These are phyloP conservation scores for Chimonanthus praecox DNA, from an alignment of 164 flowering plant genomes.

Conservation along the genomic window DNA sequence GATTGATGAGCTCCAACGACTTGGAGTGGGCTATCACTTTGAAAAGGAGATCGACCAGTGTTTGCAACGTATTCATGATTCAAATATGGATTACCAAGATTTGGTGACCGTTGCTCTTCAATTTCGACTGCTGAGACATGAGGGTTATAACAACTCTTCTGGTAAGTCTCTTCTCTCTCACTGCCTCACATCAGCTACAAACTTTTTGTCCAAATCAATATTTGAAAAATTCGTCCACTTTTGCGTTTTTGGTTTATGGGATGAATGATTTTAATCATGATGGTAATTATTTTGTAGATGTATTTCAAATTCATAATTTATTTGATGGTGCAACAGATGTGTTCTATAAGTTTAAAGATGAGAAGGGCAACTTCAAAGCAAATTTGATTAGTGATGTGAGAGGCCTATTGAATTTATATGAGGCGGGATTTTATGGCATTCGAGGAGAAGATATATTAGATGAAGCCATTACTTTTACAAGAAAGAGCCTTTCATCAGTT, in stretches of 20 bases:
- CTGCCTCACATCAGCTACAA: too few species aligned
- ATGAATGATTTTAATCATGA: too few species aligned
- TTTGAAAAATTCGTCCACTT: too few species aligned
- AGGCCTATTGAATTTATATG: not conserved
- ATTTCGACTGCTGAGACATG: constrained; percentile 3
- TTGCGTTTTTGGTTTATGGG: too few species aligned
- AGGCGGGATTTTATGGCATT: not conserved
- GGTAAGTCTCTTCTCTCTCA: not conserved
- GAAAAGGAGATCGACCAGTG: too few species aligned
- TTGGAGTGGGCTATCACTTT: too few species aligned
- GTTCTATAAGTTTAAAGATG: constrained; percentile 3
- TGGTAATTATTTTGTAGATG: too few species aligned
- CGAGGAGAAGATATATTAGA: constrained; percentile 7
- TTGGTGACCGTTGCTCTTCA: not conserved
- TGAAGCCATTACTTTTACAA: constrained; percentile 2
- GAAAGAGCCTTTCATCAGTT: not conserved
- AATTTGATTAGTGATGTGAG: not conserved
- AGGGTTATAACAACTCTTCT: not conserved
- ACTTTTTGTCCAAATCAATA: too few species aligned
- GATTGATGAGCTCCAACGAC: too few species aligned
- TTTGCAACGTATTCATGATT: not conserved
- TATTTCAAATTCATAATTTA: too few species aligned
- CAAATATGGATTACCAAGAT: not conserved
- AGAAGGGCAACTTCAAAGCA: not conserved
- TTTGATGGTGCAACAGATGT: not conserved